These are phyloP conservation scores for Microbotryum scabiosae DNA, from an alignment of 1,284 basidiomycete genomes.

Conservation along the genomic window DNA sequence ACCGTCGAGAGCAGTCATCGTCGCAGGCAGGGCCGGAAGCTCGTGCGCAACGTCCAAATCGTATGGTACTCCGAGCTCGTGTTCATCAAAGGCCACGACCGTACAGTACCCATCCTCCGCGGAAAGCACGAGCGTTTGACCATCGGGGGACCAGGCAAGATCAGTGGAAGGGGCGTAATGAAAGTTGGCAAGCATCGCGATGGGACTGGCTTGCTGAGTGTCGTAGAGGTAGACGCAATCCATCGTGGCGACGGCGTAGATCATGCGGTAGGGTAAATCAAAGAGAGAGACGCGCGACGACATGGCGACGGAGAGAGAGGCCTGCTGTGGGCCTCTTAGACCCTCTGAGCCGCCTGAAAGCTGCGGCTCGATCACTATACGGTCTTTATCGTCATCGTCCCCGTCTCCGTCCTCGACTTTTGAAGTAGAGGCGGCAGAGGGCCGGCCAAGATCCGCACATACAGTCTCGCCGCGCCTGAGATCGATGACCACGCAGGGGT, in stretches of 20 bases:
- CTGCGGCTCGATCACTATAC: no score
- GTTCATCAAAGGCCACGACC: slow-evolving; percentile 64
- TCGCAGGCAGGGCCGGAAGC: no score
- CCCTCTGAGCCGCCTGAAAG: background rate
- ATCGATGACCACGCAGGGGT: slow-evolving; percentile 39
- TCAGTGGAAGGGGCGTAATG: slow-evolving; percentile 99
- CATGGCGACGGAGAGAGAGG: background rate
- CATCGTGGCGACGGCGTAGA: slow-evolving; percentile 94
- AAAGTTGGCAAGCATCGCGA: slow-evolving; percentile 86
- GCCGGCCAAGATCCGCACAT: no score
- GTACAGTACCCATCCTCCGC: slow-evolving; percentile 97
- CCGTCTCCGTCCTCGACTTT: no score
- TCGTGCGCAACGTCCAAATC: no score
- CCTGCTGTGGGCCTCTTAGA: background rate
- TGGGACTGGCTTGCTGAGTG: slow-evolving; percentile 87
- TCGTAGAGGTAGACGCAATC: slow-evolving; percentile 93
- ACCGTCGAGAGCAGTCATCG: no score
- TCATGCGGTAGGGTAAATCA: slow-evolving; percentile 82
- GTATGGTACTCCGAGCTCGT: slow-evolving; percentile 67
- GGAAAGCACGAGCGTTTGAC: slow-evolving; percentile 82
- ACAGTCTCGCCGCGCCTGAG: no score
- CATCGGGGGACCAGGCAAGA: slow-evolving; percentile 92
- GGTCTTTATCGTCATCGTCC: no score
- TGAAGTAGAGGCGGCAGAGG: no score
- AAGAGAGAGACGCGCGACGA: slow-evolving; percentile 58